Base-by-base conservation (phyloP, 352 stramenopile genomes). In the Pythium dissotocum region DNA sequence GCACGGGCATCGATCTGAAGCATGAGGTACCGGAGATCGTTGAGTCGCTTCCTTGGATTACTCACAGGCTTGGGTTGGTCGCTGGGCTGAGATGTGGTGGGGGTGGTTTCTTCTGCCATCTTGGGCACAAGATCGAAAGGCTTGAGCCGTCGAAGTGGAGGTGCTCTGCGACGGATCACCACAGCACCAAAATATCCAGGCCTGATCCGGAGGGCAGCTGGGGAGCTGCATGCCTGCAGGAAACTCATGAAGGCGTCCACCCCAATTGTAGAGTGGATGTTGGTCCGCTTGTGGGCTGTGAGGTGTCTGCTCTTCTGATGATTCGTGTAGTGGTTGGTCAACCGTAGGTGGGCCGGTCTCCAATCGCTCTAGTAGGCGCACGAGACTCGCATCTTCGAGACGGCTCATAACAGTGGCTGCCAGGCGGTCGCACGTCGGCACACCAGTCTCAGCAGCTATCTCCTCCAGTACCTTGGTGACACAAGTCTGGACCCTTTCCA, bases 141-240 rank as follows among this genome's bases (percentile, higher is more conserved):
- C 46, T 53, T 30, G 6, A 53, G 46, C 16, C 16, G 46, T 53
- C 46, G 16, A 30, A 53, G 46, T 12, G 46, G 46, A 6, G 46
- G 46, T 4, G 5, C 14, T 9, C 46, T 30, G 46, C 16, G 46
- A 26, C 28, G 16, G 18, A 30, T 53, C 46, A 53, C 46, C 46
- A 53, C 46, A 53, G 46, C 46, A 53, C 46, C 46, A 53, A 30
- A 14, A 53, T 26, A 53, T 30, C 46, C 46, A 53, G 18, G 46
- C 46, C 14, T 53, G 46, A 30, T 53, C 46, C 7, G n/a, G 18
- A 30, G 18, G 16, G 21, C 46, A 26, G 46, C 18, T 26, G 7
- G 46, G 46, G 7, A 53, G 46, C 46, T 26, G n/a, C n/a, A 53
- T 53, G 46, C n/a, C 46, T 2, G 7, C 7, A 13, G 46, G 46